Evolutionary conservation across 2,329 filamentous ascomycete species (phyloP).

Genomic region (Neofusicoccum cordaticola): DNA sequence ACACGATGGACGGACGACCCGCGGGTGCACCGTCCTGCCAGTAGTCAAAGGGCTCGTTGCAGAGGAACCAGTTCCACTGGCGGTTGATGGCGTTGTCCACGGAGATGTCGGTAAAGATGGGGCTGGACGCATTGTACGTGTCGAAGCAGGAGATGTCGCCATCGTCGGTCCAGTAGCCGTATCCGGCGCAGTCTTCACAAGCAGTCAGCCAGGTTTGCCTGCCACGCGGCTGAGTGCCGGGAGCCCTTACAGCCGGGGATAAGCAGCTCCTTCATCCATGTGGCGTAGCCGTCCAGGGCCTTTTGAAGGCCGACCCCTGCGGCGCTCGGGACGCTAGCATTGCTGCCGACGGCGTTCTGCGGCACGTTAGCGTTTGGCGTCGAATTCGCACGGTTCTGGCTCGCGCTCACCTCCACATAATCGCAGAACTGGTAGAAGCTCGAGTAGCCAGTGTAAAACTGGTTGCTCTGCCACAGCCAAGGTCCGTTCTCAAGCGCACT

Average conservation of each 20-base stretch:
- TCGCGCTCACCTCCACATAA: constrained; percentile 32
- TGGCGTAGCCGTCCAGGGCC: constrained; percentile 54
- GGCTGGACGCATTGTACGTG: constrained; percentile 50
- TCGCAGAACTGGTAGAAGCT: constrained; percentile 35
- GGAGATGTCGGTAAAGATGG: constrained; percentile 50
- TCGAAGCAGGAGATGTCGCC: constrained; percentile 51
- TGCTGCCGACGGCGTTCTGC: constrained; percentile 26
- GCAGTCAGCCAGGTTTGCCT: no score
- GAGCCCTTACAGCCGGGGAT: constrained; percentile 26
- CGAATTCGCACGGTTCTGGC: no score
- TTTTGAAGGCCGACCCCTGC: constrained; percentile 54
- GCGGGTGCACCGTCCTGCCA: constrained; percentile 56
- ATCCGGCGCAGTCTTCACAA: constrained; percentile 39
- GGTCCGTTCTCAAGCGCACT: constrained; percentile 55
- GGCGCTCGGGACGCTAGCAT: constrained; percentile 32
- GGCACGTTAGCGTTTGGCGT: no score
- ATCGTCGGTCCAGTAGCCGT: constrained; percentile 44
- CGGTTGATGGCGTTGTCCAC: constrained; percentile 48
- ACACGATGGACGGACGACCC: constrained; percentile 48
- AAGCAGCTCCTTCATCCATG: constrained; percentile 13
- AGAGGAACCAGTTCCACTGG: constrained; percentile 61
- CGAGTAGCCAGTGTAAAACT: constrained; percentile 50
- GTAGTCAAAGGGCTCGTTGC: constrained; percentile 61
- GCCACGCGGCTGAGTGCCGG: no score
- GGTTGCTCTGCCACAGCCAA: constrained; percentile 57